A percentile compares a stretch with the other conserved stretches of the same genome.
Evolutionary conservation across 495 filamentous ascomycete genomes (phyloP).

Genomic region (Jackrogersella minutella): DNA sequence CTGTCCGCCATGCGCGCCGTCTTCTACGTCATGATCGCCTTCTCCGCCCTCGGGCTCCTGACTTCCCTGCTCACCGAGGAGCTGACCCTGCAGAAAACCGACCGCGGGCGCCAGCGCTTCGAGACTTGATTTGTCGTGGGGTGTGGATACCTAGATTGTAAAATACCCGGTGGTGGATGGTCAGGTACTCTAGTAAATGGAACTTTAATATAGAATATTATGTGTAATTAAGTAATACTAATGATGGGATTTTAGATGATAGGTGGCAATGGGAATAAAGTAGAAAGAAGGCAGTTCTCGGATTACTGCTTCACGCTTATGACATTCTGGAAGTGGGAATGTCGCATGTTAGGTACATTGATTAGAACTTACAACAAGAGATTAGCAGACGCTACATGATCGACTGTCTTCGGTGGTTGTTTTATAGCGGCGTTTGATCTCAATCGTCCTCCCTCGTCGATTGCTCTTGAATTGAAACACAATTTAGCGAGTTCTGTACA

Average conservation of each 20-base stretch:
- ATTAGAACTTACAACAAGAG: too few species aligned
- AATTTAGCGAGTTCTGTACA: too few species aligned
- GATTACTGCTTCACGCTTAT: too few species aligned
- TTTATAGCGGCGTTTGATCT: too few species aligned
- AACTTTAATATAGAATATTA: neutral
- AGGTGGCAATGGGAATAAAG: neutral
- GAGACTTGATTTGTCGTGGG: constrained; percentile 5
- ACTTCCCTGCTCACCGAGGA: constrained; percentile 35
- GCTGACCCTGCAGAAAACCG: constrained; percentile 27
- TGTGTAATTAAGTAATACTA: constrained; percentile 9
- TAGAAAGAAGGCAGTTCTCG: too few species aligned
- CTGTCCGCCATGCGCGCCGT: constrained; percentile 29
- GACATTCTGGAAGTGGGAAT: too few species aligned
- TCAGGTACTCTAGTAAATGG: neutral
- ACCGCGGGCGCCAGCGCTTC: constrained; percentile 33
- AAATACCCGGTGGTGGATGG: neutral
- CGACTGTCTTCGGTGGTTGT: too few species aligned
- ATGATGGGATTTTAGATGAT: neutral
- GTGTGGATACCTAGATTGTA: neutral
- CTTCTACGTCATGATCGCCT: constrained; percentile 35
- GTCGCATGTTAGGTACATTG: neutral
- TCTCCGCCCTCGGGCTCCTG: constrained; percentile 29
- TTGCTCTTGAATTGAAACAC: too few species aligned
- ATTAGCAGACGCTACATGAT: too few species aligned
- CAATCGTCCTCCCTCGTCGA: too few species aligned